Evolutionary conservation across 225 moss, liverwort and hornwort genomes (phyloP).

Genomic region (Pleurozium schreberi): DNA sequence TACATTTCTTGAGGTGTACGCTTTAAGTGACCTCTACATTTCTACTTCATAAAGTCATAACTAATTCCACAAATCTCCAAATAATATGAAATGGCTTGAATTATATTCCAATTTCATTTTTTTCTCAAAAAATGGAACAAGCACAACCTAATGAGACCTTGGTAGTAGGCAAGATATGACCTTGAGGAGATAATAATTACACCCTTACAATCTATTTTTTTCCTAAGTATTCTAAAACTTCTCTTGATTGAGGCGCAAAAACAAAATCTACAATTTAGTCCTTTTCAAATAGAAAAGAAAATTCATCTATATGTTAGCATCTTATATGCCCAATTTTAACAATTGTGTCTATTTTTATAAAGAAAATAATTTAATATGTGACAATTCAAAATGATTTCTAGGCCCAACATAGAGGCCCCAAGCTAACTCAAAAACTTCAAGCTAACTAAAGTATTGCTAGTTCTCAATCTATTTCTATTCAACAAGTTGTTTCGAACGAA

Average conservation of each 20-base stretch:
- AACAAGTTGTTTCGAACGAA: neutral
- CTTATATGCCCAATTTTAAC: fast-evolving
- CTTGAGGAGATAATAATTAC: neutral
- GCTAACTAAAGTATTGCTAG: neutral
- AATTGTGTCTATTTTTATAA: neutral
- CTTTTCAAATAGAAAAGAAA: no score
- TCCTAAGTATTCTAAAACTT: neutral
- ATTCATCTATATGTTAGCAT: neutral
- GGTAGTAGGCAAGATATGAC: neutral
- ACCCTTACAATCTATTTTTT: neutral
- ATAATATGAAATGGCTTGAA: fast-evolving
- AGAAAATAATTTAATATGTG: no score
- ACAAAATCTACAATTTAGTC: neutral
- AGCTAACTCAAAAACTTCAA: neutral
- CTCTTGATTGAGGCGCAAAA: fast-evolving
- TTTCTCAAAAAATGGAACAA: neutral
- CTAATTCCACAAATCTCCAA: neutral
- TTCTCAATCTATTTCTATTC: neutral
- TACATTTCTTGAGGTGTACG: neutral
- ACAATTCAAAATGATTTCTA: neutral
- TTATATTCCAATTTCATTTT: neutral
- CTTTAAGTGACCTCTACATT: neutral
- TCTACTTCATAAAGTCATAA: neutral
- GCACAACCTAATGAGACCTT: neutral
- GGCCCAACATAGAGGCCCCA: fast-evolving